phyloP scores from a whole-genome alignment of 2,329 filamentous ascomycete genomes.

The Botryotinia narcissicola region DNA sequence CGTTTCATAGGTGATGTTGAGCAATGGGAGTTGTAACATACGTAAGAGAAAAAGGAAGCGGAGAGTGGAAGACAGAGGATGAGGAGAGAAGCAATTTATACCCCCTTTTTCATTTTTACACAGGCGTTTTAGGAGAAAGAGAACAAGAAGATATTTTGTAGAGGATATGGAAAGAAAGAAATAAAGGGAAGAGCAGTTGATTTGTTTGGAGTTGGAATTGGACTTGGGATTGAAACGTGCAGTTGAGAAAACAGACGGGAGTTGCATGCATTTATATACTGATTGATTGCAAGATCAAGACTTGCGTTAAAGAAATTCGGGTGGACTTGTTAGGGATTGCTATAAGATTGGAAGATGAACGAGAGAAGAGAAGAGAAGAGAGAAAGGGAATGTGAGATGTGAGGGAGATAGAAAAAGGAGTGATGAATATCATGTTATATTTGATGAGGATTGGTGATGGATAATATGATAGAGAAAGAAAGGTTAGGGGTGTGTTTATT shows the following conservation, averaged over 20 bases:
- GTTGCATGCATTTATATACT: conserved; percentile 10
- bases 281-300: conserved; percentile 4
- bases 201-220: not conserved
- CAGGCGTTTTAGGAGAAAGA: not conserved
- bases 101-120: not conserved
- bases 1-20: not conserved
- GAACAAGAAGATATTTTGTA: not conserved
- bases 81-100: conserved; percentile 6
- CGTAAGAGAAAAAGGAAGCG: no score
- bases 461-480: not conserved
- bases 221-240: not conserved
- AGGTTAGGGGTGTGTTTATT: not conserved
- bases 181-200: not conserved
- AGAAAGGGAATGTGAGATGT: not conserved
- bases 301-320: not conserved
- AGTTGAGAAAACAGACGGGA: not conserved
- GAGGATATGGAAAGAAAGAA: not conserved
- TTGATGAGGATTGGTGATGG: conserved; percentile 7
- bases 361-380: no score
- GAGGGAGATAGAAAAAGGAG: not conserved
- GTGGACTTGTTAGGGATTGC: not conserved
- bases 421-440: conserved; percentile 8
- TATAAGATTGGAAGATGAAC: not conserved
- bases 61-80: not conserved
- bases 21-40: not conserved